phyloP scores from a whole-genome alignment of 441 rosid species.

The Capsella rubella region DNA sequence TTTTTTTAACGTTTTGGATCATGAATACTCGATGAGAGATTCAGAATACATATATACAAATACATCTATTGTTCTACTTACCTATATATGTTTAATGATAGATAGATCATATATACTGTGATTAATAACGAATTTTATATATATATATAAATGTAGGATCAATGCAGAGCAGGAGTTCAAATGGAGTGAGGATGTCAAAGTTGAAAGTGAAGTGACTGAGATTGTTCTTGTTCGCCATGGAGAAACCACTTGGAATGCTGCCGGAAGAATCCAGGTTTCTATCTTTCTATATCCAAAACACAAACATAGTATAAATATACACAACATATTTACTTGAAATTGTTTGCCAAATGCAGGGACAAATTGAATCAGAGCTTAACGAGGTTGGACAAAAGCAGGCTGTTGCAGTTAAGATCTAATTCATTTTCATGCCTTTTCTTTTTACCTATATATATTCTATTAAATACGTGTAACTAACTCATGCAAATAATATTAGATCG shows the following conservation, averaged over 20 bases:
- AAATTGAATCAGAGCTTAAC: slow-evolving; percentile 66
- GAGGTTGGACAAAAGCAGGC: slow-evolving; percentile 66
- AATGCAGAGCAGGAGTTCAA: slow-evolving; percentile 36
- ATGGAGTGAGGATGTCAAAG: slow-evolving; percentile 37
- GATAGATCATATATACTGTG: neutral
- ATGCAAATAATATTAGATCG: slow-evolving; percentile 44
- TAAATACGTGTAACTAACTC: neutral
- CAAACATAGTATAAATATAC: neutral
- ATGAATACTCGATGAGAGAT: slow-evolving; percentile 9
- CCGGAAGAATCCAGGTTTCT: slow-evolving; percentile 62
- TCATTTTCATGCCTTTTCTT: neutral
- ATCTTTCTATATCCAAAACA: neutral
- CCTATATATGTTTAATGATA: neutral
- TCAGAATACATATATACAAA: neutral
- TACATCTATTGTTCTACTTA: neutral
- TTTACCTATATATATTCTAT: neutral
- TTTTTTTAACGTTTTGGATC: neutral
- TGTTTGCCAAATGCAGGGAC: slow-evolving; percentile 50
- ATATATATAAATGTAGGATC: slow-evolving; percentile 31
- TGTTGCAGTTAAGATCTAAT: slow-evolving; percentile 49
- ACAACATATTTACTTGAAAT: slow-evolving; percentile 5
- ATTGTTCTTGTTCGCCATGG: slow-evolving; percentile 67
- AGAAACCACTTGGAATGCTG: slow-evolving; percentile 73
- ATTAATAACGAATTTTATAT: neutral
- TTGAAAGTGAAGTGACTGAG: slow-evolving; percentile 48